Conservation (phyloP, 2,329 filamentous ascomycete genomes). For the Ilyonectria sp. region DNA sequence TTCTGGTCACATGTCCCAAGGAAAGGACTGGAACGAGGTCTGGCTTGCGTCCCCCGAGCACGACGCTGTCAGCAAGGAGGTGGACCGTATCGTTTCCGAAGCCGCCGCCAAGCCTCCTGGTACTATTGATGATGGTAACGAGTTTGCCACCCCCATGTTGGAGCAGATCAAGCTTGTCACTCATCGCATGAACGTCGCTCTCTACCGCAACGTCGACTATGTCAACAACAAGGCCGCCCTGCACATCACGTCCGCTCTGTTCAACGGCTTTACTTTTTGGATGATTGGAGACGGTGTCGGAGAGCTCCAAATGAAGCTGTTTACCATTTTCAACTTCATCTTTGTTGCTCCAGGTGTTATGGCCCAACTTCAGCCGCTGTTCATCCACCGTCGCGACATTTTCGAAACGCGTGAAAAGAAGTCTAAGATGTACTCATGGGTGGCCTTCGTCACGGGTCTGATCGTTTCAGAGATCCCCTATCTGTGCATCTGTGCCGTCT, state of each 20-base stretch:
- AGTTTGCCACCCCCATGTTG: slow-evolving; percentile 79
- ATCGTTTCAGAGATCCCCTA: slow-evolving; percentile 65
- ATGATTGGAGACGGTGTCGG: slow-evolving; percentile 66
- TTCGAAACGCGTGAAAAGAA: slow-evolving; percentile 73
- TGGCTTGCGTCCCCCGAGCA: slow-evolving; percentile 78
- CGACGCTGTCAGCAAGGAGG: slow-evolving; percentile 69
- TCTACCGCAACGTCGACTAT: slow-evolving; percentile 79
- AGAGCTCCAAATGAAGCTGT: slow-evolving; percentile 69
- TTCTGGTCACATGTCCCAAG: slow-evolving; percentile 63
- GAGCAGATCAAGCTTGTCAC: slow-evolving; percentile 76
- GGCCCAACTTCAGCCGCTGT: slow-evolving; percentile 72
- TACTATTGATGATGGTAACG: slow-evolving; percentile 67
- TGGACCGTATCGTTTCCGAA: slow-evolving; percentile 72
- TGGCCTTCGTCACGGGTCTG: slow-evolving; percentile 70
- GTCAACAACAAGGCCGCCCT: slow-evolving; percentile 74
- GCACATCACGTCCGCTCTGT: slow-evolving; percentile 68
- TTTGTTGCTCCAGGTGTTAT: slow-evolving; percentile 73
- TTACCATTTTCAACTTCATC: slow-evolving; percentile 75
- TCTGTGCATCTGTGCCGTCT: slow-evolving; percentile 58
- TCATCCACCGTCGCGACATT: slow-evolving; percentile 69
- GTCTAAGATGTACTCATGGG: slow-evolving; percentile 73
- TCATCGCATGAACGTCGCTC: slow-evolving; percentile 71
- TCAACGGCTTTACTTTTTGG: slow-evolving; percentile 76
- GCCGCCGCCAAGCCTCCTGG: slow-evolving; percentile 63
- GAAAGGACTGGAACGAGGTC: slow-evolving; percentile 76